Evolutionary conservation across 805 yeast species (phyloP).

Genomic region (Pichia rugopelliculosa): DNA sequence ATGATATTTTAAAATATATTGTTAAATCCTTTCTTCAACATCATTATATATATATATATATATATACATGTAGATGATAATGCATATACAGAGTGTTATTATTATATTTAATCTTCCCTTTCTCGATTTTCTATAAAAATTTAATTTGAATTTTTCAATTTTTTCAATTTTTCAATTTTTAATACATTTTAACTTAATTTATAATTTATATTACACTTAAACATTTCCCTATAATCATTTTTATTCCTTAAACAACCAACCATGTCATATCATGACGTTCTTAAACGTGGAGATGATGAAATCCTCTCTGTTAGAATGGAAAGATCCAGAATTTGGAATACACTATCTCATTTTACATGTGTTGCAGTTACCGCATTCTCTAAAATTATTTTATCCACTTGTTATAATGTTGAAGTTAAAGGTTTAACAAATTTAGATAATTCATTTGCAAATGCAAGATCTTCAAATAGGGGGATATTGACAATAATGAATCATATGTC

Average conservation of each 20-base stretch:
- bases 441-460: slow-evolving; percentile 55
- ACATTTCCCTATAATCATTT: no score
- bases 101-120: no score
- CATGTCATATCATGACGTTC: slow-evolving; percentile 66
- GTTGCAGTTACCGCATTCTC: slow-evolving; percentile 56
- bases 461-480: slow-evolving; percentile 65
- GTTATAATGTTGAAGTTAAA: slow-evolving; percentile 57
- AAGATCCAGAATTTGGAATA: slow-evolving; percentile 51
- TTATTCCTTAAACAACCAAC: neutral
- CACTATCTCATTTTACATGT: slow-evolving; percentile 62
- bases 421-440: slow-evolving; percentile 57
- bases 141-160: no score
- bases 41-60: no score
- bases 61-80: no score
- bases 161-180: no score
- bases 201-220: no score
- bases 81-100: no score
- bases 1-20: no score
- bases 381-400: slow-evolving; percentile 49
- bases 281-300: slow-evolving; percentile 67
- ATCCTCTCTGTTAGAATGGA: slow-evolving; percentile 49
- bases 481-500: slow-evolving; percentile 94
- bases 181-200: no score
- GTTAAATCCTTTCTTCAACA: no score
- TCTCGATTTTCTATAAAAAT: no score